Conservation (phyloP, 1,284 basidiomycete species). For the Ustilago crameri region DNA sequence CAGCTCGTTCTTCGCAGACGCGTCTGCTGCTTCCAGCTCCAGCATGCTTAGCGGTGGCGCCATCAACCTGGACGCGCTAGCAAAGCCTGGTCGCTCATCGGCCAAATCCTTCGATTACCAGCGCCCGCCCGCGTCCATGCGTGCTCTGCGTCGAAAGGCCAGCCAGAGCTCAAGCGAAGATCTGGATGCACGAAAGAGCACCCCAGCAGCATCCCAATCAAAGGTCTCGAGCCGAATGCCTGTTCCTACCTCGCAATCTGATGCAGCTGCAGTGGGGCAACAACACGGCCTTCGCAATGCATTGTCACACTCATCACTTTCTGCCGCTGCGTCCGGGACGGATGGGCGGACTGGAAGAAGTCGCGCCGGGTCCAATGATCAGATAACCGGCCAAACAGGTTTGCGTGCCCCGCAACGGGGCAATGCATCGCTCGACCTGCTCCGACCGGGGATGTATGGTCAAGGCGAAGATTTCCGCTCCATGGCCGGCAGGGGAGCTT, state of each 20-base stretch:
- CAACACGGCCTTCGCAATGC: conserved; percentile 29
- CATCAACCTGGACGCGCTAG: conserved; percentile 36
- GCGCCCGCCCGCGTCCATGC: conserved; percentile 15
- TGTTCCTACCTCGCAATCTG: conserved; percentile 12
- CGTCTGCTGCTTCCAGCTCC: conserved; percentile 13
- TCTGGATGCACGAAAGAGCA: conserved; percentile 12
- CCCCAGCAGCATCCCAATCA: background rate
- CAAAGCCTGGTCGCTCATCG: conserved; percentile 28
- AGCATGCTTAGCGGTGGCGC: conserved; percentile 11
- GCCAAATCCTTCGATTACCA: conserved; percentile 34
- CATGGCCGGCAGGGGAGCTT: background rate
- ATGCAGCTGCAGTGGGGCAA: conserved; percentile 16
- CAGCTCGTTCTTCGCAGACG: conserved; percentile 22
- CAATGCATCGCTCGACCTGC: conserved; percentile 34
- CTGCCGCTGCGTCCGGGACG: conserved; percentile 12
- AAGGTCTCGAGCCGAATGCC: background rate
- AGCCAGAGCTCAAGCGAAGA: conserved; percentile 28
- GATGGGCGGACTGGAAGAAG: conserved; percentile 10
- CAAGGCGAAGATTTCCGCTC: conserved; percentile 6
- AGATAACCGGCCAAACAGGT: background rate
- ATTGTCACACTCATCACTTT: conserved; percentile 40
- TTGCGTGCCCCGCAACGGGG: conserved; percentile 4
- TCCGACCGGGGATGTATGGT: conserved; percentile 19
- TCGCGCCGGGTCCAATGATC: conserved; percentile 42
- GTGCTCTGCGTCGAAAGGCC: conserved; percentile 18